Evolutionary conservation across 129 eudicot species (phyloP), one percentile per base, ranked within the genome.

Genomic region (Kitagawia praeruptora): DNA sequence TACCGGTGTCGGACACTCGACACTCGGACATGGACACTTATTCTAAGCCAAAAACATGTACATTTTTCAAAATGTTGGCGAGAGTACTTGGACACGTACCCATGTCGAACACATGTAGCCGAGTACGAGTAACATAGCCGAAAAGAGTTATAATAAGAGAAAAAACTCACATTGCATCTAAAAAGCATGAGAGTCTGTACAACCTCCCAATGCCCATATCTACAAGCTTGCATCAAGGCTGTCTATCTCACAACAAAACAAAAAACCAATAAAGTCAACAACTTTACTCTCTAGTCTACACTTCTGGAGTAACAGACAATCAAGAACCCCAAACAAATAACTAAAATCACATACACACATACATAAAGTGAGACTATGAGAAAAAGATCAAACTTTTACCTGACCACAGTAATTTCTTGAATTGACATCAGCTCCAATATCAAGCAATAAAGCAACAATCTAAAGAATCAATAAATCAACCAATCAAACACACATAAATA

Each of bases 121-220:
- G 34, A 31, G 34, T 31, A 0, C 34, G 34, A 31, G 34, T 31
- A 31, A 31, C 34, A 31, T 31, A 31, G 34, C 34, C 34, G 34
- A 61, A 61, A 58, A 8, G 9, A 23, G 12, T 23, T 0, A 58
- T 6, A 23, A 9, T 11, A 41, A 13, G 18, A 66, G 6, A 27
- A 27, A 66, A 77, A 47, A 72, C 96, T 90, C 85, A 95, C 99
- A 86, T 91, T 95, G 91, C 98, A 95, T 86, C 89, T 85, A 82
- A 83, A 89, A 76, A 95, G 93, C 80, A 90, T 87, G 70, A 95
- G 99, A 18, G 91, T 95, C 80, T 95, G 99, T 81, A 87, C 98
- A 87, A 95, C 97, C 86, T 92, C 99, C 99, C 99, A 95, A 66
- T 95, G 98, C 63, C 99, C 99, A 79, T 92, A 92, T 48, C 96